Conservation (phyloP, 2,329 filamentous ascomycete species). For the Epichloe coenophiala region DNA sequence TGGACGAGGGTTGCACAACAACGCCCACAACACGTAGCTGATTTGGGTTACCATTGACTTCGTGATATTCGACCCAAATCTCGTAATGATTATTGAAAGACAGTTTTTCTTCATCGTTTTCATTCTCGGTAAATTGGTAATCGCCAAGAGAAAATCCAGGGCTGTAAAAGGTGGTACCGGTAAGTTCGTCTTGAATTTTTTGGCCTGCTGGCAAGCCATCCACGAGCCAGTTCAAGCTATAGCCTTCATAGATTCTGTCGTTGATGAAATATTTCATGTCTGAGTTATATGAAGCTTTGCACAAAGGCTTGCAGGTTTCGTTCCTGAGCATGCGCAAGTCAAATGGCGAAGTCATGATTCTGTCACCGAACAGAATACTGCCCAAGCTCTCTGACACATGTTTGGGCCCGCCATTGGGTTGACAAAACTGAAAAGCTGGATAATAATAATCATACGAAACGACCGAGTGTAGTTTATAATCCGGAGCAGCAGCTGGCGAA, state of each 20-base stretch:
- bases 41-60: slow-evolving; percentile 50
- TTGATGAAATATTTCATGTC: slow-evolving; percentile 68
- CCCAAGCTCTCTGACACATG: slow-evolving; percentile 72
- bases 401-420: slow-evolving; percentile 61
- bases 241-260: slow-evolving; percentile 66
- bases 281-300: slow-evolving; percentile 49
- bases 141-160: slow-evolving; percentile 53
- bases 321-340: slow-evolving; percentile 77
- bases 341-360: slow-evolving; percentile 94
- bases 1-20: slow-evolving; percentile 70
- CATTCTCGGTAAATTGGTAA: slow-evolving; percentile 43
- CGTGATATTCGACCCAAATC: slow-evolving; percentile 84
- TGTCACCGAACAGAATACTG: slow-evolving; percentile 92
- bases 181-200: slow-evolving; percentile 62
- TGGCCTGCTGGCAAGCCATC: slow-evolving; percentile 90
- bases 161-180: slow-evolving; percentile 71
- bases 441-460: slow-evolving; percentile 96
- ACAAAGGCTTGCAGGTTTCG: slow-evolving; percentile 75
- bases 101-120: slow-evolving; percentile 40
- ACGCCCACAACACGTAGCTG: slow-evolving; percentile 86
- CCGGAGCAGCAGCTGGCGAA: slow-evolving; percentile 67
- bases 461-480: slow-evolving; percentile 78
- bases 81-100: slow-evolving; percentile 90
- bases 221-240: slow-evolving; percentile 90
- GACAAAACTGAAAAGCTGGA: slow-evolving; percentile 75